Percentiles rank a stretch among this genome's conserved stretches.
These are phyloP conservation scores for Aspergillus cavernicola DNA, from an alignment of 495 filamentous ascomycete genomes.

Conservation along the genomic window DNA sequence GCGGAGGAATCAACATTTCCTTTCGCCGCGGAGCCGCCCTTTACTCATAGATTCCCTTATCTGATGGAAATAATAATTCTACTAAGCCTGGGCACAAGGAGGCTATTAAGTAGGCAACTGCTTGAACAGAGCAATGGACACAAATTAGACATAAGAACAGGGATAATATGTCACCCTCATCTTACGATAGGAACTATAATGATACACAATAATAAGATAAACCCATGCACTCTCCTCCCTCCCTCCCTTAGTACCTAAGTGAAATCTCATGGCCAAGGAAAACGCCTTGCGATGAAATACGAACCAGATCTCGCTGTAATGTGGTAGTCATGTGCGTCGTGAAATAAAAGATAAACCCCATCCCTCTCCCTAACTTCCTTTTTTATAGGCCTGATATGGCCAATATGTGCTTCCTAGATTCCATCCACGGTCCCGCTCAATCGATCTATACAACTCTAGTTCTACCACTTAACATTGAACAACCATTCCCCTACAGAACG, in stretches of 20 bases:
- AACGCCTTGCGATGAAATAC: constrained; percentile 16
- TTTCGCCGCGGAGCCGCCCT: constrained; percentile 9
- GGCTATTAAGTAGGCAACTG: background rate
- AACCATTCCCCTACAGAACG: constrained; percentile 35
- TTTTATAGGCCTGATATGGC: background rate
- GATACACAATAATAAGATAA: too few relatives aligned
- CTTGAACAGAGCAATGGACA: too few relatives aligned
- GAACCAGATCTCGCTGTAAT: constrained; percentile 20
- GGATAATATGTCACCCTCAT: too few relatives aligned
- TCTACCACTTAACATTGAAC: constrained; percentile 45
- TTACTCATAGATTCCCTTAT: constrained; percentile 7
- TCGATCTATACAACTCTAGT: constrained; percentile 17
- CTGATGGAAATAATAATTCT: constrained; percentile 4
- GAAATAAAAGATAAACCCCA: constrained; percentile 26
- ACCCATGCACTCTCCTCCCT: constrained; percentile 2
- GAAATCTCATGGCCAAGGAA: background rate
- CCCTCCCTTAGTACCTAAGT: too few relatives aligned
- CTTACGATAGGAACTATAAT: too few relatives aligned
- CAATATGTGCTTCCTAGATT: background rate
- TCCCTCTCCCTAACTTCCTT: background rate
- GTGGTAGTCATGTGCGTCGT: constrained; percentile 35
- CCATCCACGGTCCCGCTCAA: background rate
- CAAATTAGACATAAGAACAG: too few relatives aligned
- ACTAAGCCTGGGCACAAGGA: background rate
- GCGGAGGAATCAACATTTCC: constrained; percentile 12